phyloP scores from a whole-genome alignment of 108 stramenopile species.

The Bacterosira constricta region DNA sequence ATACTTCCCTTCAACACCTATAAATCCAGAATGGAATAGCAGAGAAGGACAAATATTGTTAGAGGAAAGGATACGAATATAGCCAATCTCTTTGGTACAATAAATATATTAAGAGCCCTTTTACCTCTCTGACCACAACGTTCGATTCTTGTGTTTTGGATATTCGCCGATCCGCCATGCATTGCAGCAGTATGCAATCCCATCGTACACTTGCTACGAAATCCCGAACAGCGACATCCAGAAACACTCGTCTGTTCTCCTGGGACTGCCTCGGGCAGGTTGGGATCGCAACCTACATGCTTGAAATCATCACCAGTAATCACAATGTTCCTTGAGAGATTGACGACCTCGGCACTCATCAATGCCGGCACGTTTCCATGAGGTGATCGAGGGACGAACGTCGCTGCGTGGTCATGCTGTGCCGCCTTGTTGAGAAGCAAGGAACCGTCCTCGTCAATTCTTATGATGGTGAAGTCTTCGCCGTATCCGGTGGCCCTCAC shows the following conservation, averaged over 20 bases:
- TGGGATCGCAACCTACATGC: constrained; percentile 51
- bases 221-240: constrained; percentile 50
- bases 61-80: neutral
- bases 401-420: constrained; percentile 37
- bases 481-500: constrained; percentile 39
- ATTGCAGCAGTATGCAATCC: constrained; percentile 55
- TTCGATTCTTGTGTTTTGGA: constrained; percentile 56
- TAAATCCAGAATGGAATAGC: neutral
- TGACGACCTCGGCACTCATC: constrained; percentile 62
- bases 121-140: constrained; percentile 64
- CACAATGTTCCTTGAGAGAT: constrained; percentile 57
- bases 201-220: constrained; percentile 55
- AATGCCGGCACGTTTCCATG: constrained; percentile 11
- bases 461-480: constrained; percentile 49
- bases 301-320: constrained; percentile 68
- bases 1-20: constrained; percentile 54
- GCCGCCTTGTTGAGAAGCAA: constrained; percentile 34
- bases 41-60: neutral
- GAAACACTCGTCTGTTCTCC: constrained; percentile 39
- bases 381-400: constrained; percentile 21
- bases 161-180: constrained; percentile 32
- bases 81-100: too few species aligned
- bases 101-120: too few species aligned
- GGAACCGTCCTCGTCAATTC: constrained; percentile 41
- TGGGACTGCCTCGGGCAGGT: constrained; percentile 38